phyloP scores from a whole-genome alignment of 2,329 filamentous ascomycete genomes.

The Juglanconis juglandina region DNA sequence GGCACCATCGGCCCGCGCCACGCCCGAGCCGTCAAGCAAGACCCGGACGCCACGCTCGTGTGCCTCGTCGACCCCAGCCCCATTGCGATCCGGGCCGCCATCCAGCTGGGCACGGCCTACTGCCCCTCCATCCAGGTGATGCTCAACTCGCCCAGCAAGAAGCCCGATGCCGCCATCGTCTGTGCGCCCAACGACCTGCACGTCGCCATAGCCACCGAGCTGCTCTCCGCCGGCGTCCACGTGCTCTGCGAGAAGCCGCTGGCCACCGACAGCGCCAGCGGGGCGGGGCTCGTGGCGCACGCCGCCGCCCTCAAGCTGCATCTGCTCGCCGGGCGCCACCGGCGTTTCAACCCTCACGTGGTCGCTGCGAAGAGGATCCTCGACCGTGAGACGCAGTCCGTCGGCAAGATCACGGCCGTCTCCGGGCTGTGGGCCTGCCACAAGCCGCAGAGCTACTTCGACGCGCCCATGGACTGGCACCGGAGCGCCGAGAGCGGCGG shows the following conservation, averaged over 20 bases:
- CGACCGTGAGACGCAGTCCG: slow-evolving; percentile 24
- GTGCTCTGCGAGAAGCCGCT: slow-evolving; percentile 58
- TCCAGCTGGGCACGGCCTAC: slow-evolving; percentile 22
- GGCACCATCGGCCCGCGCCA: slow-evolving; percentile 31
- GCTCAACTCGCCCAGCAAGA: slow-evolving; percentile 31
- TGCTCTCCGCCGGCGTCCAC: slow-evolving; percentile 46
- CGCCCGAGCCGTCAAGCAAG: slow-evolving; percentile 26
- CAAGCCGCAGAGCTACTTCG: slow-evolving; percentile 52
- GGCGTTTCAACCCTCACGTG: slow-evolving; percentile 57
- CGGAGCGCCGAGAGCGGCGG: slow-evolving; percentile 41
- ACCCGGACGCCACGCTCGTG: slow-evolving; percentile 22
- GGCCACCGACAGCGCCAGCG: slow-evolving; percentile 37
- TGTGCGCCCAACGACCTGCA: slow-evolving; percentile 60
- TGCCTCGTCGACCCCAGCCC: slow-evolving; percentile 30
- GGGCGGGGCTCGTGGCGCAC: slow-evolving; percentile 28
- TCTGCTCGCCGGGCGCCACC: slow-evolving; percentile 55
- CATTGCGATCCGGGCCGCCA: slow-evolving; percentile 20
- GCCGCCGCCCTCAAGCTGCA: slow-evolving; percentile 31
- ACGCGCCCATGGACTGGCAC: slow-evolving; percentile 42
- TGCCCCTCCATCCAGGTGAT: slow-evolving; percentile 38
- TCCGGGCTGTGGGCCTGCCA: slow-evolving; percentile 52
- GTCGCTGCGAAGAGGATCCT: slow-evolving; percentile 45
- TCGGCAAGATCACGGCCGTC: slow-evolving; percentile 49
- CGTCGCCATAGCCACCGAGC: slow-evolving; percentile 44
- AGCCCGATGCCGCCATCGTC: slow-evolving; percentile 53